Evolutionary conservation across 2,329 filamentous ascomycete genomes (phyloP).

Genomic region (Nannizziopsis barbatae): DNA sequence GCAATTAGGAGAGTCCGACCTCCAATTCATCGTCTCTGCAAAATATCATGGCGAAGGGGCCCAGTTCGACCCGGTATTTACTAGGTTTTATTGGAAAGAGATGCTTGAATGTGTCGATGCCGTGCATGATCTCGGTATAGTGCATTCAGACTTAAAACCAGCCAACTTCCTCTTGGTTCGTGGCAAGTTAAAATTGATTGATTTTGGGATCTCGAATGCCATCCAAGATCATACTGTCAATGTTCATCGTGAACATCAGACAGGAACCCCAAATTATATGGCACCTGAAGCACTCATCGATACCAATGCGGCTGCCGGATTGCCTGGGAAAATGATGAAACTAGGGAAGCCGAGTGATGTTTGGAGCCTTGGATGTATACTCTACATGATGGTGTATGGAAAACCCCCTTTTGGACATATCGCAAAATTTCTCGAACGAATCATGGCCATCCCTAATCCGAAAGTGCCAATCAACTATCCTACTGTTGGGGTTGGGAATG

Average conservation of each 20-base stretch:
- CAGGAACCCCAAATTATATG: constrained; percentile 98
- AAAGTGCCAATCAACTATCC: constrained; percentile 40
- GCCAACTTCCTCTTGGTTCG: constrained; percentile 92
- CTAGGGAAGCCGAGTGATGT: constrained; percentile 91
- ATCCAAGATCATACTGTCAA: constrained; percentile 97
- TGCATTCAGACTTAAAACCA: constrained; percentile 93
- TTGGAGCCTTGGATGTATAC: constrained; percentile 90
- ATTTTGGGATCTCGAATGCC: constrained; percentile 96
- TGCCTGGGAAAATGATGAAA: constrained; percentile 68
- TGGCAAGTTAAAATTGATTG: constrained; percentile 86
- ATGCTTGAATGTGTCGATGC: constrained; percentile 93
- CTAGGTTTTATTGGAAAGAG: constrained; percentile 98
- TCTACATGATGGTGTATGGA: constrained; percentile 98
- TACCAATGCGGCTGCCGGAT: constrained; percentile 54
- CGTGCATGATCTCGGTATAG: constrained; percentile 81
- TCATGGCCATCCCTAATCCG: constrained; percentile 45
- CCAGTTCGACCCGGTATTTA: constrained; percentile 75
- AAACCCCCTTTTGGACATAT: constrained; percentile 91
- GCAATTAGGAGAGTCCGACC: constrained; percentile 92
- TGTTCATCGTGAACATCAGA: constrained; percentile 87
- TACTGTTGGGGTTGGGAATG: constrained; percentile 36
- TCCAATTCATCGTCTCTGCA: constrained; percentile 71
- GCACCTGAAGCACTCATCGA: constrained; percentile 89
- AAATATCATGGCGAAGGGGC: constrained; percentile 61
- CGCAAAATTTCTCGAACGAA: constrained; percentile 70